Evolutionary conservation across 345 rosid species (phyloP).

Genomic region (Gossypium raimondii): DNA sequence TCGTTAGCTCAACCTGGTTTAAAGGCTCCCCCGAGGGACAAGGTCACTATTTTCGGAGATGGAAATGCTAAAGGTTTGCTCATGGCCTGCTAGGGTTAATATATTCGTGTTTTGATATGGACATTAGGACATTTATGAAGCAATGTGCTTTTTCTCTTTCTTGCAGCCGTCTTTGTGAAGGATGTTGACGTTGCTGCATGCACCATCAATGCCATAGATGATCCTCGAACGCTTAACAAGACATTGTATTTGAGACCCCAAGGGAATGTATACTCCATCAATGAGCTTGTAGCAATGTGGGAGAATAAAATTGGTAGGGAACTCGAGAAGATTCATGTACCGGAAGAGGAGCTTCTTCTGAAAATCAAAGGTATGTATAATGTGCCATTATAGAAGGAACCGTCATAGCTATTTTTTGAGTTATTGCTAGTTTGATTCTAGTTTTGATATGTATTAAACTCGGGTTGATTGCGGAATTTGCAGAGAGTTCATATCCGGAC

Average conservation of each 20-base stretch:
- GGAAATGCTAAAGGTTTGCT: constrained; percentile 62
- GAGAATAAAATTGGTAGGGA: constrained; percentile 60
- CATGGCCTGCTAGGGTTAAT: neutral
- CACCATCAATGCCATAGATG: constrained; percentile 57
- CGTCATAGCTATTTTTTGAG: too few species aligned
- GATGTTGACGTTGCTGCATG: constrained; percentile 65
- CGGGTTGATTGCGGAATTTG: constrained; percentile 20
- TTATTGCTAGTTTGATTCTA: neutral
- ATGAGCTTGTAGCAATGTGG: constrained; percentile 63
- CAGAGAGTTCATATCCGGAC: constrained; percentile 56
- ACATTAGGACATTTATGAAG: neutral
- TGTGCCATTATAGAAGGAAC: neutral
- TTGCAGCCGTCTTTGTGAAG: constrained; percentile 57
- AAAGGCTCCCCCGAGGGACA: constrained; percentile 58
- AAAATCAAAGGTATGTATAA: constrained; percentile 52
- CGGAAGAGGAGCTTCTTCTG: constrained; percentile 58
- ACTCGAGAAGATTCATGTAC: constrained; percentile 45
- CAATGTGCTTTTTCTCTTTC: constrained; percentile 1
- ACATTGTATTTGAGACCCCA: constrained; percentile 61
- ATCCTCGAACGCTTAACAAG: constrained; percentile 58
- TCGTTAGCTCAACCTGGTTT: constrained; percentile 63
- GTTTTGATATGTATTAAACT: neutral
- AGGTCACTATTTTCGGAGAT: constrained; percentile 61
- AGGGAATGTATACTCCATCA: constrained; percentile 61
- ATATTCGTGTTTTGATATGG: neutral